Base-by-base conservation (phyloP, 2,329 filamentous ascomycete species). In the Fusarium sp. region DNA sequence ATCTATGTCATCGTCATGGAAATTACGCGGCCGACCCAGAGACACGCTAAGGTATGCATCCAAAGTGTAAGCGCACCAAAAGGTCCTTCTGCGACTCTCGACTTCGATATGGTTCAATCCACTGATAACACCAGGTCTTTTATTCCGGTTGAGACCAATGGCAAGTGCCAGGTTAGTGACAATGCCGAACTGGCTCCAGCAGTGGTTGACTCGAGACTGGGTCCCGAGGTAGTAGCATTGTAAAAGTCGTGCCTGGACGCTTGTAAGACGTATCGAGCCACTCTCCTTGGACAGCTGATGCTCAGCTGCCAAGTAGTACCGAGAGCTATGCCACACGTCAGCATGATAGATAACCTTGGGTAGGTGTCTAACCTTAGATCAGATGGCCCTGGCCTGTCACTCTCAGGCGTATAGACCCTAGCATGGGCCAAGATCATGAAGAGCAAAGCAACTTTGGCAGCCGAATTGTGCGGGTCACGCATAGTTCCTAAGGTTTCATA, bases 361-460 rank as follows among this genome's bases (percentile, higher is more conserved):
- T 4, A 9, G 15, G 1, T 1, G 3, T 40, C 63, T 36, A 3
- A 71, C 71, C 71, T 74, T 17, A 74, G 15, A 40, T 73, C 71
- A 4, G 70, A 36, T 2, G 71, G 71, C 0, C 72, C 72, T 4
- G 70, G 70, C n/a, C 55, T 71, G n/a, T 74, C 72, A 15, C 58
- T 42, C 7, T 73, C 66, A 0, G 72, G 70, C 72, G 73, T 74
- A 36, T 84, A 84, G 10, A 80, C 80, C 46, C 79, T 77, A 11
- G 80, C 84, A 20, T 86, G 84, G 0, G 85, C 85, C 64, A 88
- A 82, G 4, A 81, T 73, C 79, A 81, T 80, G 51, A 87, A 80
- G 3, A 87, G 72, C 20, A 85, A 68, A 1, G 83, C 84, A 3
- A 80, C 76, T 50, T 79, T 67, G 17, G 68, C 69, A 4, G 69